phyloP scores from a whole-genome alignment of 495 filamentous ascomycete genomes.

The Umbilicaria muhlenbergii region DNA sequence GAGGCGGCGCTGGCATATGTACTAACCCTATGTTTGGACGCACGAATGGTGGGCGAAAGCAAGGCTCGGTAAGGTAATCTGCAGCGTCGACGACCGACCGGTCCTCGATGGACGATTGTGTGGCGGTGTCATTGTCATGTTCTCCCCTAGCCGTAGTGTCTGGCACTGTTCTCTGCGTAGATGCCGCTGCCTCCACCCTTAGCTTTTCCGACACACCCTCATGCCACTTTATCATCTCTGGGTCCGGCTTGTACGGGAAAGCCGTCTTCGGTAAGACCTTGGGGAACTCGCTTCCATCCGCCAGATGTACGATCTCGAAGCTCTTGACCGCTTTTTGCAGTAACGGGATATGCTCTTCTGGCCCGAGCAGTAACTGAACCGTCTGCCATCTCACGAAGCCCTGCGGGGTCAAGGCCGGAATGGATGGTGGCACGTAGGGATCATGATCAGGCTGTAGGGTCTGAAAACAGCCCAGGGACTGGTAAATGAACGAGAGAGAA shows the following conservation, averaged over 20 bases:
- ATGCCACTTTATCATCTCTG: constrained; percentile 73
- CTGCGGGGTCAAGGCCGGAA: constrained; percentile 65
- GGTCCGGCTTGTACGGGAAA: constrained; percentile 61
- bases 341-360: constrained; percentile 73
- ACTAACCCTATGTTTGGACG: not conserved
- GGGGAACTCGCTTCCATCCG: constrained; percentile 58
- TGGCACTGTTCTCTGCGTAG: not conserved
- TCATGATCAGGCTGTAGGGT: constrained; percentile 53
- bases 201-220: constrained; percentile 47
- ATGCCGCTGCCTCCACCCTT: constrained; percentile 7
- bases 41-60: not conserved
- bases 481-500: constrained; percentile 81
- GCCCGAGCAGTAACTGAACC: constrained; percentile 76
- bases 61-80: constrained; percentile 3
- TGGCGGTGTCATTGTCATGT: constrained; percentile 3
- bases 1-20: not conserved
- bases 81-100: constrained; percentile 6
- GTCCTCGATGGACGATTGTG: constrained; percentile 6
- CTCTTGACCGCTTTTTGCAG: constrained; percentile 64
- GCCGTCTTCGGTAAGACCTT: constrained; percentile 56
- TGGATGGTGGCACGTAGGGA: constrained; percentile 54
- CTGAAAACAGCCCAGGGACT: constrained; percentile 77
- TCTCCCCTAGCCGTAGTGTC: not conserved
- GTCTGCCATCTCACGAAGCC: constrained; percentile 93
- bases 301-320: constrained; percentile 60